These are phyloP conservation scores for Lactarius sanguifluus DNA, from an alignment of 768 basidiomycete genomes.

Conservation along the genomic window DNA sequence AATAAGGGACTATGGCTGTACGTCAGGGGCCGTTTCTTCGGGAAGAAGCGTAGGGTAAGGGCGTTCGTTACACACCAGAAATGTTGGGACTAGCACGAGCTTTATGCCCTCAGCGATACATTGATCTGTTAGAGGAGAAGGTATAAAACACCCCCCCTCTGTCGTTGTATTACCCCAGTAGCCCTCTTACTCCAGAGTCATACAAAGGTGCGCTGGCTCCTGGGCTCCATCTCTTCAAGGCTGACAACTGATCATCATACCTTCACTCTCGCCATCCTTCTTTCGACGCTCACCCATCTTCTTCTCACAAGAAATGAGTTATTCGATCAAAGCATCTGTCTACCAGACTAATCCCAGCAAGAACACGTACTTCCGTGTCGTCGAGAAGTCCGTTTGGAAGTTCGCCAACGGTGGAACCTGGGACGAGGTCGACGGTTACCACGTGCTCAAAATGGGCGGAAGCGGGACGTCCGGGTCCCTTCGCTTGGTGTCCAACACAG, in stretches of 20 bases:
- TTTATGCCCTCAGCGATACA: not conserved
- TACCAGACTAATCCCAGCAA: slow-evolving; percentile 28
- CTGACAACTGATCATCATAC: not conserved
- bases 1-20: too few relatives aligned
- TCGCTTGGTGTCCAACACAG: slow-evolving; percentile 35
- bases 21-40: too few relatives aligned
- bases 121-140: not conserved
- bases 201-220: not conserved
- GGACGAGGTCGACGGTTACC: slow-evolving; percentile 29
- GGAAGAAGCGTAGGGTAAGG: too few relatives aligned
- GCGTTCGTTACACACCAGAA: too few relatives aligned
- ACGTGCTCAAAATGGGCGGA: slow-evolving; percentile 38
- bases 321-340: slow-evolving; percentile 31
- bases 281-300: not conserved
- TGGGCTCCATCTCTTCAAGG: not conserved
- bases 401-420: slow-evolving; percentile 41
- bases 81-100: too few relatives aligned
- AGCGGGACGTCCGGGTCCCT: slow-evolving; percentile 44
- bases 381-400: slow-evolving; percentile 40
- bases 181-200: not conserved
- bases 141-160: not conserved
- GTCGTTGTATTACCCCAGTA: not conserved
- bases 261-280: not conserved
- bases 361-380: slow-evolving; percentile 34
- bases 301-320: slow-evolving; percentile 9